Base-by-base conservation (phyloP, 2,329 filamentous ascomycete genomes). In the Colletotrichum kahawae region DNA sequence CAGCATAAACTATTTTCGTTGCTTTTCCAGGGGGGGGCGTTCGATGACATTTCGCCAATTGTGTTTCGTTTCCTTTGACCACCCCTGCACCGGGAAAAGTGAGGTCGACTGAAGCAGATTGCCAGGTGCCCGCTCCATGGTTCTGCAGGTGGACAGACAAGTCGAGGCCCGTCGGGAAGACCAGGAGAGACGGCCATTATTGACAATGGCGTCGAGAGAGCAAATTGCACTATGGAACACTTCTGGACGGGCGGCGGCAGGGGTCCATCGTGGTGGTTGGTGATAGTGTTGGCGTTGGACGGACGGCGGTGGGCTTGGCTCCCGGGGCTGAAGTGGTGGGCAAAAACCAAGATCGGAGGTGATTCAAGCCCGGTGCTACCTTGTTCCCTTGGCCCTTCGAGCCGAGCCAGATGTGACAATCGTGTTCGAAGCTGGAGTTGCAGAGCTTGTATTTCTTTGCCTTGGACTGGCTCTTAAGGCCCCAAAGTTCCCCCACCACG, bases 31-130 rank as follows among this genome's bases (percentile, higher is more conserved):
- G n/a, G 34, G 34, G 38, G 31, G 48, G 14, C 38, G 18, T 43
- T 67, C 57, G 62, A 62, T 67, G 68, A 71, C 60, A 74, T 66
- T 67, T 34, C 38, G 62, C 31, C 38, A 62, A 36, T 36, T 48
- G 38, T 72, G 71, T 71, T 74, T 74, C 62, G 71, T 71, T 71
- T 74, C 71, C 48, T 62, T 34, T 13, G 24, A 13, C 12, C 43
- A 51, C 16, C 59, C 34, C 27, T 31, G 27, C 27, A 33, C 31
- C 12, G 33, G 43, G 69, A 70, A 70, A 16, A 64, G 18, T 27
- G 34, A 60, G 51, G 31, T 12, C 14, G 38, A 36, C 34, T 27
- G 57, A 59, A 64, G 57, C 56, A 64, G 57, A 73, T 74, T 74
- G 71, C 67, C 27, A 67, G 65, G 51, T 48, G 9, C 24, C 33